Evolutionary conservation across 805 yeast genomes (phyloP).

Genomic region (Lipomyces starkeyi): DNA sequence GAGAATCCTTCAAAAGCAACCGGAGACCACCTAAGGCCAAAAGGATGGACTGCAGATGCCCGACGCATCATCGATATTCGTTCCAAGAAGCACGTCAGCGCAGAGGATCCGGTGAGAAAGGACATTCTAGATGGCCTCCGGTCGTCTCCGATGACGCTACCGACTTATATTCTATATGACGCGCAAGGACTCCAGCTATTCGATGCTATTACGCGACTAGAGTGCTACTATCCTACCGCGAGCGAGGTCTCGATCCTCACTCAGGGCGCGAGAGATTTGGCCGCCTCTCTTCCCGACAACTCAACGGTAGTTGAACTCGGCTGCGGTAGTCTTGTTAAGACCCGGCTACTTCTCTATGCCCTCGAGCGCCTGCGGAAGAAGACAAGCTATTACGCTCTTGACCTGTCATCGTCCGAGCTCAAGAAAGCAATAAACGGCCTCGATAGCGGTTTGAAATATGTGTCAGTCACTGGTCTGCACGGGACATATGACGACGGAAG

Average conservation of each 20-base stretch:
- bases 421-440: constrained; percentile 25
- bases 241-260: constrained; percentile 31
- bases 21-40: background rate
- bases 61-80: constrained; percentile 2
- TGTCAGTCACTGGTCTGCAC: constrained; percentile 31
- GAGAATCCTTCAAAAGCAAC: background rate
- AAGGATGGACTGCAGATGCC: background rate
- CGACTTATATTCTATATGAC: constrained; percentile 38
- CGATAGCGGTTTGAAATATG: constrained; percentile 11
- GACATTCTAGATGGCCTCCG: constrained; percentile 9
- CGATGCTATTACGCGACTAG: constrained; percentile 33
- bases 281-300: constrained; percentile 21
- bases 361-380: constrained; percentile 27
- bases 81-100: background rate
- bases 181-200: constrained; percentile 38
- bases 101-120: constrained; percentile 1
- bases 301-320: constrained; percentile 37
- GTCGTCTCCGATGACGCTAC: constrained; percentile 11
- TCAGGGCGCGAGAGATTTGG: constrained; percentile 26
- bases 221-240: constrained; percentile 34
- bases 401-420: constrained; percentile 32
- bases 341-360: constrained; percentile 31
- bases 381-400: constrained; percentile 36
- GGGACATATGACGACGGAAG: constrained; percentile 38
- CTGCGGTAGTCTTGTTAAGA: constrained; percentile 38